phyloP scores from a whole-genome alignment of 768 basidiomycete species.

The Rhodotorula toruloides region DNA sequence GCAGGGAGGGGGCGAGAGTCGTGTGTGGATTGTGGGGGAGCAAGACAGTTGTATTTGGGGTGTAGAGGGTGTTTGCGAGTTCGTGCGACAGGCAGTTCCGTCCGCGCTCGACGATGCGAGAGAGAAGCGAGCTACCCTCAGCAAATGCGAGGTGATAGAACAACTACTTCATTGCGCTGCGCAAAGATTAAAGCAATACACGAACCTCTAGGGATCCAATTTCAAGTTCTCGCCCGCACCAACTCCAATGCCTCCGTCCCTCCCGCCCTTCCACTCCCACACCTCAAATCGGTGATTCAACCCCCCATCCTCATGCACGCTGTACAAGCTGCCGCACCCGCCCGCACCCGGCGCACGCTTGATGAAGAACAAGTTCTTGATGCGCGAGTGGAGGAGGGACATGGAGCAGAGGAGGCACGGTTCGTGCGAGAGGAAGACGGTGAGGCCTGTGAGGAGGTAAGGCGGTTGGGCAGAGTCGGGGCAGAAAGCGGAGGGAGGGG shows the following conservation, averaged over 20 bases:
- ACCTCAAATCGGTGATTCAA: constrained; percentile 85
- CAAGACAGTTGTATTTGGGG: background rate
- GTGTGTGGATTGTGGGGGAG: constrained; percentile 44
- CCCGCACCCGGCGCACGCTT: constrained; percentile 70
- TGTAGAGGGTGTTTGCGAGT: background rate
- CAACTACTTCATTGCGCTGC: too few species aligned
- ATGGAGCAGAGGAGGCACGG: constrained; percentile 98
- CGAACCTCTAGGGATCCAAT: background rate
- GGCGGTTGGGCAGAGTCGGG: constrained; percentile 49
- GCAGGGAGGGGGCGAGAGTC: constrained; percentile 61
- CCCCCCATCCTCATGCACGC: constrained; percentile 71
- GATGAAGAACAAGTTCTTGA: constrained; percentile 68
- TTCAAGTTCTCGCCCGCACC: background rate
- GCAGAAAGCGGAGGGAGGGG: constrained; percentile 3
- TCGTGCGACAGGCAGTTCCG: too few species aligned
- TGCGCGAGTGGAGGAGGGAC: constrained; percentile 91
- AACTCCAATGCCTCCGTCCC: constrained; percentile 1
- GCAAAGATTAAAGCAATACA: too few species aligned
- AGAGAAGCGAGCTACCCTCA: background rate
- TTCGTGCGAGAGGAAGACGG: constrained; percentile 87
- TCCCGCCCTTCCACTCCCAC: constrained; percentile 54
- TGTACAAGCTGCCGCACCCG: constrained; percentile 69
- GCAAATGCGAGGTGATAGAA: too few species aligned
- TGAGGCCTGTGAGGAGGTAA: constrained; percentile 79
- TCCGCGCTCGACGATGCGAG: background rate